These are phyloP conservation scores for Suhomyces anneliseae DNA, from an alignment of 1,139 yeast species.

Conservation along the genomic window DNA sequence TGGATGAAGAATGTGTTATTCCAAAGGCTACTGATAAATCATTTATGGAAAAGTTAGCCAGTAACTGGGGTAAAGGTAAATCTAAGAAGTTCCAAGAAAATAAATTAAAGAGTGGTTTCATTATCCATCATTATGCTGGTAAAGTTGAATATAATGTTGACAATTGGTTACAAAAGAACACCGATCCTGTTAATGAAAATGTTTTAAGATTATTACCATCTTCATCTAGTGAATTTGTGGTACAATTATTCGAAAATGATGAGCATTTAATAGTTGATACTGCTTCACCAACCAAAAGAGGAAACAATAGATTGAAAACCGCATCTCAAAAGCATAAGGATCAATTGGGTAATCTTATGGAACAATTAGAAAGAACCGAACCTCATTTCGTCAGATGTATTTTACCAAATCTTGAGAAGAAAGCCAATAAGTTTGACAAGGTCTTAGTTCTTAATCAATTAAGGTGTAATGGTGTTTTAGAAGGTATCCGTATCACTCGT, in stretches of 20 bases:
- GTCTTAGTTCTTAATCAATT: conserved; percentile 81
- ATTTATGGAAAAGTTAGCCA: conserved; percentile 76
- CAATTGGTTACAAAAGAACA: conserved; percentile 93
- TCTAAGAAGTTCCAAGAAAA: conserved; percentile 67
- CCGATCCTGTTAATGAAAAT: conserved; percentile 87
- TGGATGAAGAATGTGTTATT: conserved; percentile 94
- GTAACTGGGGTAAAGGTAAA: conserved; percentile 59
- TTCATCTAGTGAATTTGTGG: conserved; percentile 56
- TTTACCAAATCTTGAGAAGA: conserved; percentile 79
- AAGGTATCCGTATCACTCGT: conserved; percentile 95
- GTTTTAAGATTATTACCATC: conserved; percentile 56
- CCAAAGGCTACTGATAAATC: conserved; percentile 86
- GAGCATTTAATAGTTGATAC: conserved; percentile 17
- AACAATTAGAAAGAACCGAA: conserved; percentile 74
- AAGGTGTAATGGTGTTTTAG: conserved; percentile 95
- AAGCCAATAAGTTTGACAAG: conserved; percentile 72
- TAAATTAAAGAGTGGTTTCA: conserved; percentile 67
- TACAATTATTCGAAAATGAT: conserved; percentile 26
- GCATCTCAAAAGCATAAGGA: conserved; percentile 86
- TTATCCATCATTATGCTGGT: conserved; percentile 92
- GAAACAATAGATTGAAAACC: conserved; percentile 55
- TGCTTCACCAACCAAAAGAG: conserved; percentile 10
- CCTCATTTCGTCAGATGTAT: conserved; percentile 98
- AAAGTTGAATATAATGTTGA: conserved; percentile 88
- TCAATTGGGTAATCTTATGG: conserved; percentile 72